Conservation (phyloP, 331 rosid genomes). For the Stylosanthes scabra region DNA sequence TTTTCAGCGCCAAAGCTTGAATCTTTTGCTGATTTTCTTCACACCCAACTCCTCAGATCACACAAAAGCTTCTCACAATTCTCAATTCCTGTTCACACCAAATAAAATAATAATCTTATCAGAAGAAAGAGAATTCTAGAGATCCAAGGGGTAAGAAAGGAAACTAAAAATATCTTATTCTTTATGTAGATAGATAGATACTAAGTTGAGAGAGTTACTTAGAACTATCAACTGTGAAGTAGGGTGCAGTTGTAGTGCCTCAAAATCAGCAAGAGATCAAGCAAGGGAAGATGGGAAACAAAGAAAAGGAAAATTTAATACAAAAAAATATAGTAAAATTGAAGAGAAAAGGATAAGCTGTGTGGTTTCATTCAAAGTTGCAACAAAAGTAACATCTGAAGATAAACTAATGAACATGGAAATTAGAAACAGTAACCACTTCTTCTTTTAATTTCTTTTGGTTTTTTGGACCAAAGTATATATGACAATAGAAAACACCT, state of each 20-base stretch:
- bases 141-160: constrained; percentile 43
- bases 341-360: not conserved
- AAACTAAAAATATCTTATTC: constrained; percentile 34
- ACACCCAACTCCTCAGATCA: constrained; percentile 32
- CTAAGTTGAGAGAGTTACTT: not conserved
- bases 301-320: not conserved
- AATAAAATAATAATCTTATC: too few species aligned
- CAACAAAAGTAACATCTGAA: constrained; percentile 48
- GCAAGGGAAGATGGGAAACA: not conserved
- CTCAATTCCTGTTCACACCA: not conserved
- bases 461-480: too few species aligned
- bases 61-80: constrained; percentile 19
- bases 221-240: constrained; percentile 24
- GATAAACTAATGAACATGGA: constrained; percentile 15
- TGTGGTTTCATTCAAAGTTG: constrained; percentile 18
- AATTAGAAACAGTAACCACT: not conserved
- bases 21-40: not conserved
- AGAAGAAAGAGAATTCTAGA: constrained; percentile 14
- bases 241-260: constrained; percentile 18
- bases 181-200: not conserved
- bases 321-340: not conserved
- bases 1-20: too few species aligned
- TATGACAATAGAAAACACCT: not conserved
- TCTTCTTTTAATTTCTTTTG: too few species aligned
- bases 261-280: constrained; percentile 34